phyloP scores from a whole-genome alignment of 2,329 filamentous ascomycete genomes.

The Penicillium sp. region DNA sequence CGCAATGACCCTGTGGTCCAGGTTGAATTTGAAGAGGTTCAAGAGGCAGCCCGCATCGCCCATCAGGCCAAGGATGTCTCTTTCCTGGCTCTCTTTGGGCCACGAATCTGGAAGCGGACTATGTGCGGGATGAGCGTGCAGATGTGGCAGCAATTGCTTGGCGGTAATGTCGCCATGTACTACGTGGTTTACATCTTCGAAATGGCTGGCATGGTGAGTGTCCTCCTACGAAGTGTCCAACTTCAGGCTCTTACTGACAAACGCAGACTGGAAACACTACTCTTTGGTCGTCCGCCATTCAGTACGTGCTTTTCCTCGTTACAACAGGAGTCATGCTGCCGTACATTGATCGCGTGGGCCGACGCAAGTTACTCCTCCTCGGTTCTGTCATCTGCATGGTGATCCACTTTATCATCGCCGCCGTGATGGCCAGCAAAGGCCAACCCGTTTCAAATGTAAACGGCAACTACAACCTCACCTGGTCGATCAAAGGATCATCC shows the following conservation, averaged over 20 bases:
- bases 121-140: slow-evolving; percentile 56
- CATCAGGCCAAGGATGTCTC: slow-evolving; percentile 38
- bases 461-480: slow-evolving; percentile 50
- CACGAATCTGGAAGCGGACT: slow-evolving; percentile 55
- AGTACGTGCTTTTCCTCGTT: slow-evolving; percentile 59
- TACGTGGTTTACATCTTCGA: slow-evolving; percentile 64
- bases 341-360: slow-evolving; percentile 54
- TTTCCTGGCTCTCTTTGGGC: slow-evolving; percentile 48
- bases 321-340: slow-evolving; percentile 55
- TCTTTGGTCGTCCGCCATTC: slow-evolving; percentile 58
- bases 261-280: slow-evolving; percentile 40
- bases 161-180: slow-evolving; percentile 61
- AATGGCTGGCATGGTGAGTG: slow-evolving; percentile 56
- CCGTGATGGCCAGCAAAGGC: slow-evolving; percentile 54
- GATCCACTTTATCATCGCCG: slow-evolving; percentile 58
- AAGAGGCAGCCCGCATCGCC: slow-evolving; percentile 36
- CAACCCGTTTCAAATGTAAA: slow-evolving; percentile 49
- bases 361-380: slow-evolving; percentile 50
- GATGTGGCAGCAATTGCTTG: slow-evolving; percentile 60
- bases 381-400: slow-evolving; percentile 51
- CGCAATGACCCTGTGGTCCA: slow-evolving; percentile 57
- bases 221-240: not conserved
- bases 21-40: slow-evolving; percentile 51
- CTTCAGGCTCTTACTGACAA: slow-evolving; percentile 3
- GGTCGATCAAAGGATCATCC: slow-evolving; percentile 52